Conservation (phyloP, 345 rosid genomes). For the Murraya koenigii region DNA sequence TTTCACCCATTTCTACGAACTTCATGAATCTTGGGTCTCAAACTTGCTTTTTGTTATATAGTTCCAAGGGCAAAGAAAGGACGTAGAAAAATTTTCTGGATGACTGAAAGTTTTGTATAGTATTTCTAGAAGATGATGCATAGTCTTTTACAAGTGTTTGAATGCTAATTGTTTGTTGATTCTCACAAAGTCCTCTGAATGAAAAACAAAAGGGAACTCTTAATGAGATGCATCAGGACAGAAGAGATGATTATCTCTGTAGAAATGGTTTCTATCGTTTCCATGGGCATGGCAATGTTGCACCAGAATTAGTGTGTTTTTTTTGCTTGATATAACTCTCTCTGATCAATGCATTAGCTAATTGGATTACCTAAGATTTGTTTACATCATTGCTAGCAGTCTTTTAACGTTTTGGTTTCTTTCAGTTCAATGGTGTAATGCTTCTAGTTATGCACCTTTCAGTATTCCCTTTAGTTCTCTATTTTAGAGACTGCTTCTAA, state of each 20-base stretch:
- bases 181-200: not conserved
- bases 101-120: not conserved
- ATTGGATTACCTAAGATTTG: conserved; percentile 7
- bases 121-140: not conserved
- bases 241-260: not conserved
- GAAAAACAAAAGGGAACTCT: not conserved
- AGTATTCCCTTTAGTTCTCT: not conserved
- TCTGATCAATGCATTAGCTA: not conserved
- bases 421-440: conserved; percentile 1
- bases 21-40: not conserved
- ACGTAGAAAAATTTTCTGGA: not conserved
- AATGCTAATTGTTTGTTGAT: not conserved
- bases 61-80: not conserved
- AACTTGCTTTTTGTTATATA: not conserved
- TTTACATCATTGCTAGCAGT: no score
- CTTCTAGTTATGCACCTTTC: not conserved
- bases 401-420: not conserved
- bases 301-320: not conserved
- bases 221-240: not conserved
- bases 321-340: not conserved
- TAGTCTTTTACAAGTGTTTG: not conserved
- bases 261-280: not conserved
- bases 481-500: not conserved
- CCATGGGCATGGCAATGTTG: not conserved
- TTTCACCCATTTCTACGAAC: not conserved